Percentiles rank a stretch among this genome's conserved stretches.
These are phyloP conservation scores for Phytophthora pinifolia DNA, from an alignment of 352 stramenopile genomes.

Conservation along the genomic window DNA sequence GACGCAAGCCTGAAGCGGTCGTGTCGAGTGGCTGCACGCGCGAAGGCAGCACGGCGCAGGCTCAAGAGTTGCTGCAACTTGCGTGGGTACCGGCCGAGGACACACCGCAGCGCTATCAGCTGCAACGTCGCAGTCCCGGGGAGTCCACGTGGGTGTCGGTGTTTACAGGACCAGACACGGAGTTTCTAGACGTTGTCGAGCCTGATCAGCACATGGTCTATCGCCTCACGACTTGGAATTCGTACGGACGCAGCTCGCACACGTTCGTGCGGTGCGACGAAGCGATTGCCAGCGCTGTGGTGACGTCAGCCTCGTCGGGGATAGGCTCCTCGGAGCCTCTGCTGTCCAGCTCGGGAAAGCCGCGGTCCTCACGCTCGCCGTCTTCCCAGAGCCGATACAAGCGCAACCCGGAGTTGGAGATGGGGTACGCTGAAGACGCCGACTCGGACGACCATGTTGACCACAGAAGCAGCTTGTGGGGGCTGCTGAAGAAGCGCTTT, in stretches of 20 bases:
- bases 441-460: conserved; percentile 15
- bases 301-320: conserved; percentile 12
- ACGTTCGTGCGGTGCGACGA: conserved; percentile 60
- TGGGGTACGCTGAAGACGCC: conserved; percentile 10
- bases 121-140: conserved; percentile 67
- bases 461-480: conserved; percentile 33
- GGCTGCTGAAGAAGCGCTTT: conserved; percentile 64
- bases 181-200: conserved; percentile 71
- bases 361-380: conserved; percentile 26
- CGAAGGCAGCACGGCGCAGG: conserved; percentile 23
- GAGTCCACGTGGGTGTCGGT: conserved; percentile 58
- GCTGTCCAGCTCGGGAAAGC: conserved; percentile 21
- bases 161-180: conserved; percentile 62
- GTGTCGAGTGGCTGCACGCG: conserved; percentile 42
- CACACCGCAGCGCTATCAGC: conserved; percentile 60
- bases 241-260: conserved; percentile 69
- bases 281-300: conserved; percentile 8
- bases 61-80: conserved; percentile 53
- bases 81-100: conserved; percentile 54
- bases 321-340: conserved; percentile 7
- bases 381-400: conserved; percentile 27
- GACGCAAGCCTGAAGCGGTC: conserved; percentile 51
- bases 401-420: conserved; percentile 1
- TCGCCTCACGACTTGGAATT: conserved; percentile 81
- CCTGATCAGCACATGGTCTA: conserved; percentile 63